phyloP scores from a whole-genome alignment of 108 stramenopile species.

The Cyclotella kingstonii region DNA sequence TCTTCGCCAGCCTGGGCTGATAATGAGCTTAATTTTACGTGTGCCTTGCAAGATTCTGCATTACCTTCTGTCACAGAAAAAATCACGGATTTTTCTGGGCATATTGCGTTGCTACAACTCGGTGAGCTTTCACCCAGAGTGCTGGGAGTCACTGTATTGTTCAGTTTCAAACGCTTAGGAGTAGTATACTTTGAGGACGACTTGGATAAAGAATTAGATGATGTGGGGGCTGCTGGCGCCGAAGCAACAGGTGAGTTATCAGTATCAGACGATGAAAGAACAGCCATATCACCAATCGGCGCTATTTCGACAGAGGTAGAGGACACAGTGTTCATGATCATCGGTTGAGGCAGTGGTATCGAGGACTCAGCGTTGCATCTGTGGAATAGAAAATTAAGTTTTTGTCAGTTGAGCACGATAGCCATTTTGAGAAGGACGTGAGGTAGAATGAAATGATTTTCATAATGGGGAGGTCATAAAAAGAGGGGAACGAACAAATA shows the following conservation, averaged over 20 bases:
- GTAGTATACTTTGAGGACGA: constrained; percentile 16
- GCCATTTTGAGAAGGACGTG: no score
- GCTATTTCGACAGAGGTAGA: no score
- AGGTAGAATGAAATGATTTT: no score
- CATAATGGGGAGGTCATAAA: neutral
- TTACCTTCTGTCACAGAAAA: neutral
- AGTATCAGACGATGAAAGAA: constrained; percentile 15
- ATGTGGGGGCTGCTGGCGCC: neutral
- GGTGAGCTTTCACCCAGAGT: constrained; percentile 13
- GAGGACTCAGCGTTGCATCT: no score
- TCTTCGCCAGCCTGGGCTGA: neutral
- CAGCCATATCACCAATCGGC: neutral
- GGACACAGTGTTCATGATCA: neutral
- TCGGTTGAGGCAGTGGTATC: neutral
- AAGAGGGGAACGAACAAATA: neutral
- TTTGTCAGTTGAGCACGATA: no score
- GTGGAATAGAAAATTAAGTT: no score
- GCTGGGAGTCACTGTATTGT: constrained; percentile 27
- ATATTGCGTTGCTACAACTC: neutral
- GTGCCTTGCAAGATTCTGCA: no score
- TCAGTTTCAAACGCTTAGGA: constrained; percentile 22
- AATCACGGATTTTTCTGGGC: neutral
- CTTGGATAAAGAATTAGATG: neutral
- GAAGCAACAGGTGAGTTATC: constrained; percentile 6
- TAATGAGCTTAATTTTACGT: no score